Evolutionary conservation across 768 basidiomycete genomes (phyloP), one percentile per base, ranked within the genome.

Genomic region (Boletus tylopilopsis): DNA sequence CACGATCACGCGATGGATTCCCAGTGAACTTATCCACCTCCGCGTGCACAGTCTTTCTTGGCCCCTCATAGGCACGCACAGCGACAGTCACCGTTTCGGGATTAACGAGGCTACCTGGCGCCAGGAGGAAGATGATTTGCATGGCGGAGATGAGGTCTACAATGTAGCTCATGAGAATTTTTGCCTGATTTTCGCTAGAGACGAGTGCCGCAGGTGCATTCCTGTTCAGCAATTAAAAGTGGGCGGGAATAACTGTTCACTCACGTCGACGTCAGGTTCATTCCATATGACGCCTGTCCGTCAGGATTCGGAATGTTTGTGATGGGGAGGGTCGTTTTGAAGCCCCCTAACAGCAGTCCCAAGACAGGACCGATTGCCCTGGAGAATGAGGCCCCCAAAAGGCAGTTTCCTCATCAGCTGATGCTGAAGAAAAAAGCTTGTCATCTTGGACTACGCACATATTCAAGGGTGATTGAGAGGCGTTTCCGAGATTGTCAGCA

Each of bases 121-220:
- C 25, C 18, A 58, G 2, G 29, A 53, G 19, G 24, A 43, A 57
- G 15, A 54, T 5, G 15, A 24, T 29, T 22, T 58, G 56, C 56
- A 57, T 58, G 47, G 54, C 37, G 22, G 46, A 57, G 18, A 54
- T 40, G 22, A 57, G 16, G 44, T 54, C 40, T 4, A 58, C 37
- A 21, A 53, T 54, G 40, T 49, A 57, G 21, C 25, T 41, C 44
- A 57, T 57, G 27, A 57, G 32, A 16, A 54, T 21, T n/a, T 49
- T 57, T n/a, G 46, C 56, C 15, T 46, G 44, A 21, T 25, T 46
- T 33, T 45, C 43, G 6, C 56, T 56, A 11, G 15, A 5, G 35
- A 30, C 24, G 11, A 22, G 27, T 23, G 12, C 29, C 3, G 4
- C 6, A 2, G n/a, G n/a, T 2, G 13, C 1, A n/a, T 10, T 9